A percentile compares a stretch with the other conserved stretches of the same genome.
phyloP scores from a whole-genome alignment of 2,329 filamentous ascomycete genomes.

The Onygena corvina region DNA sequence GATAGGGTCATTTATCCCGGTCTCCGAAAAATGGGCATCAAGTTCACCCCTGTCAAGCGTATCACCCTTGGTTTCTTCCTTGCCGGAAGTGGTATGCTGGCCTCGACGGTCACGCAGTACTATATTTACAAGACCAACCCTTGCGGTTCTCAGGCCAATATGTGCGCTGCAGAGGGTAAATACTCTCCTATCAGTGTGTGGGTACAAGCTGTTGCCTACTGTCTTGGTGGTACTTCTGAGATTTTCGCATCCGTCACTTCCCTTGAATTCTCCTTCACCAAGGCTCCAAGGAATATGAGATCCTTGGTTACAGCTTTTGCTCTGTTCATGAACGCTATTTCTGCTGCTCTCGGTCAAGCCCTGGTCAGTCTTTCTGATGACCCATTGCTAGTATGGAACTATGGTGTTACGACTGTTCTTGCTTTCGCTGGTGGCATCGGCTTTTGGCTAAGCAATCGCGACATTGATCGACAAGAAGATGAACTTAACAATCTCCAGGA shows the following conservation, averaged over 20 bases:
- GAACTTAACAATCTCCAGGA: constrained; percentile 42
- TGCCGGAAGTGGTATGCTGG: constrained; percentile 39
- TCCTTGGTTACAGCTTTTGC: constrained; percentile 59
- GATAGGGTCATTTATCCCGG: constrained; percentile 43
- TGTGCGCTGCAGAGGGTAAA: constrained; percentile 36
- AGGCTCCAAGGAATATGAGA: constrained; percentile 69
- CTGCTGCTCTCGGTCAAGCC: constrained; percentile 58
- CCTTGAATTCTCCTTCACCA: constrained; percentile 65
- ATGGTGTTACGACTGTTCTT: constrained; percentile 50
- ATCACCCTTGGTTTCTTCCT: constrained; percentile 42
- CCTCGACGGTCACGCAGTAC: constrained; percentile 39
- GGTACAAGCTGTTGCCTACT: constrained; percentile 39
- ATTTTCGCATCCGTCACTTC: constrained; percentile 50
- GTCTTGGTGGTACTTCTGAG: constrained; percentile 46
- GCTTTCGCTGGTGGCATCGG: constrained; percentile 49
- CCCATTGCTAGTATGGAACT: constrained; percentile 61
- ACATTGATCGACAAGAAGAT: constrained; percentile 58
- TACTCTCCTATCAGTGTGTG: constrained; percentile 54
- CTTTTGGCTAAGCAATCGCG: constrained; percentile 58
- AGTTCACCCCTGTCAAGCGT: constrained; percentile 44
- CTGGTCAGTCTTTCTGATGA: constrained; percentile 51
- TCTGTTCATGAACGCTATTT: constrained; percentile 59
- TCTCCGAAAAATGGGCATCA: constrained; percentile 36
- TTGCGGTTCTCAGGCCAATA: constrained; percentile 47
- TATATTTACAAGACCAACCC: constrained; percentile 48